A percentile compares a stretch with the other conserved stretches of the same genome.
These are phyloP conservation scores for Lobosporangium transversale DNA, from an alignment of 192 early-diverging fungal genomes.

Conservation along the genomic window DNA sequence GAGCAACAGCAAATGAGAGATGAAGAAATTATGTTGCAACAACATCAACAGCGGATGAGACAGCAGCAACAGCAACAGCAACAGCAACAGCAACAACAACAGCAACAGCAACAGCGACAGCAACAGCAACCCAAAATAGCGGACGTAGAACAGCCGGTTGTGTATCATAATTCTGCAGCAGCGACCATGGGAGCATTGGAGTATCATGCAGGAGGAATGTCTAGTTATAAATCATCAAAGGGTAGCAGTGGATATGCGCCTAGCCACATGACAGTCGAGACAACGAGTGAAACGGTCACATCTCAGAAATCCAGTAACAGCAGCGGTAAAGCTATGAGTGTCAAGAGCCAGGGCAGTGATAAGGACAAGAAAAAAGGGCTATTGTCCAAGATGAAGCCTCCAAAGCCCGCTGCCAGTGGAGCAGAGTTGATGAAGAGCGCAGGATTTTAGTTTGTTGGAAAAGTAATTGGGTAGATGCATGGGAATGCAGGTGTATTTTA, in stretches of 20 bases:
- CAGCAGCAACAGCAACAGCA: not conserved
- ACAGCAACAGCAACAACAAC: constrained; percentile 14
- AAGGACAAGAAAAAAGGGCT: constrained; percentile 40
- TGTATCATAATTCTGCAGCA: constrained; percentile 5
- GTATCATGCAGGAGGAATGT: constrained; percentile 13
- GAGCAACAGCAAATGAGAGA: constrained; percentile 25
- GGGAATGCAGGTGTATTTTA: no score
- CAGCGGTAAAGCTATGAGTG: constrained; percentile 34
- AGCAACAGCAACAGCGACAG: constrained; percentile 21
- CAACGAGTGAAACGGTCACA: constrained; percentile 4
- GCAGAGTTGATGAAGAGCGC: constrained; percentile 47
- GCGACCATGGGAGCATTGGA: constrained; percentile 12
- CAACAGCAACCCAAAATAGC: not conserved
- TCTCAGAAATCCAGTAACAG: constrained; percentile 20
- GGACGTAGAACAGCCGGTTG: constrained; percentile 3
- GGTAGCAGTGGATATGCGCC: not conserved
- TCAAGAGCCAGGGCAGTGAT: constrained; percentile 32
- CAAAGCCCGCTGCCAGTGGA: constrained; percentile 37
- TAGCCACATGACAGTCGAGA: constrained; percentile 13
- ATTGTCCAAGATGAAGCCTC: constrained; percentile 44
- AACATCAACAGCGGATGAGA: constrained; percentile 15
- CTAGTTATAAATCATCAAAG: constrained; percentile 8
- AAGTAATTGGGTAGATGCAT: no score
- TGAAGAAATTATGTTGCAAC: constrained; percentile 14
- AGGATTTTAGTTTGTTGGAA: no score